Evolutionary conservation across 352 stramenopile species (phyloP).

Genomic region (Pythium biforme): DNA sequence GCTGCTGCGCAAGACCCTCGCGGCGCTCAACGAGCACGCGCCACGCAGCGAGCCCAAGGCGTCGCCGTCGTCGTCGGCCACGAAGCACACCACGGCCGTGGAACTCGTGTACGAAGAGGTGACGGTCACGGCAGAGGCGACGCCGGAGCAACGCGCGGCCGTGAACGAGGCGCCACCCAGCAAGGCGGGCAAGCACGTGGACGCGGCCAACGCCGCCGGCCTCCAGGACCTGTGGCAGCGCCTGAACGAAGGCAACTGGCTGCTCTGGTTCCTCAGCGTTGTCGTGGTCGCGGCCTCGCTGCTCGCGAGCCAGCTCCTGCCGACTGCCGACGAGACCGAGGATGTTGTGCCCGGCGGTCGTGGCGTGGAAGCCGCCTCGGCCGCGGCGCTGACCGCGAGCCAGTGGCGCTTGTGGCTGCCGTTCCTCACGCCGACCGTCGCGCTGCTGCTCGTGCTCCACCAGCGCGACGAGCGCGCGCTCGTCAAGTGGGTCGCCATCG

Average conservation of each 20-base stretch:
- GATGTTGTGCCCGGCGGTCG: slow-evolving; percentile 8
- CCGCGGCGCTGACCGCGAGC: neutral
- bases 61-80: neutral
- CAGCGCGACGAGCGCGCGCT: slow-evolving; percentile 67
- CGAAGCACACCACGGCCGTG: slow-evolving; percentile 23
- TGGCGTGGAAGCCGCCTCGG: slow-evolving; percentile 8
- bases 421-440: slow-evolving; percentile 61
- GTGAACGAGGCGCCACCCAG: slow-evolving; percentile 3
- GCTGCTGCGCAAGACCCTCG: slow-evolving; percentile 50
- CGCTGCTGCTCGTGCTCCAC: slow-evolving; percentile 73
- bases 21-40: slow-evolving; percentile 30
- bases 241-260: slow-evolving; percentile 54
- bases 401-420: slow-evolving; percentile 64
- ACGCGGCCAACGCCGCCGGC: slow-evolving; percentile 2
- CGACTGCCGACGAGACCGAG: slow-evolving; percentile 25
- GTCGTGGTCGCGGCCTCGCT: slow-evolving; percentile 65
- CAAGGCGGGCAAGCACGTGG: slow-evolving; percentile 10
- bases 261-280: slow-evolving; percentile 69
- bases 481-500: slow-evolving; percentile 81
- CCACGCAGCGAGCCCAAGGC: slow-evolving; percentile 15
- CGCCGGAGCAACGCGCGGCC: too few species aligned
- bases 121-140: neutral
- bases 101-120: slow-evolving; percentile 49
- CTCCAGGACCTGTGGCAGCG: slow-evolving; percentile 42
- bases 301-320: slow-evolving; percentile 56